These are phyloP conservation scores for Spiromastix sp. DNA, from an alignment of 2,329 filamentous ascomycete genomes.

Conservation along the genomic window DNA sequence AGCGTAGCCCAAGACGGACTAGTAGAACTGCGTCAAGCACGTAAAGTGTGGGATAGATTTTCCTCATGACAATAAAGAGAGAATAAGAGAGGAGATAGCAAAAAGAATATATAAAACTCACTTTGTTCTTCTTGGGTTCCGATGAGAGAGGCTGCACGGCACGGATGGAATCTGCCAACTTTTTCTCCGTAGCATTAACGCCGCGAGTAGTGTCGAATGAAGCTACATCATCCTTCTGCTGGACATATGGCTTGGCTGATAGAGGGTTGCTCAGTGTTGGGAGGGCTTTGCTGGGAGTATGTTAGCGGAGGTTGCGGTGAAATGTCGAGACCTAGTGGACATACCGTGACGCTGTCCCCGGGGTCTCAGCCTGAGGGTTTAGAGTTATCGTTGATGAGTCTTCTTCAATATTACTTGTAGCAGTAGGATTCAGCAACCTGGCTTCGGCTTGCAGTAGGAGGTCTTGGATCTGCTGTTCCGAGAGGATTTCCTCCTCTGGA, in stretches of 20 bases:
- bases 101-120: slow-evolving; percentile 27
- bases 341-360: slow-evolving; percentile 1
- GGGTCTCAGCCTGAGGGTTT: slow-evolving; percentile 6
- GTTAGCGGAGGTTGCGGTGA: neutral
- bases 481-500: slow-evolving; percentile 36
- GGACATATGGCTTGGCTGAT: slow-evolving; percentile 45
- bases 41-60: slow-evolving; percentile 54
- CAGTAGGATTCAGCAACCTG: slow-evolving; percentile 36
- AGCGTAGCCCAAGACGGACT: slow-evolving; percentile 70
- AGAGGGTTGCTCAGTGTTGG: slow-evolving; percentile 40
- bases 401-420: slow-evolving; percentile 2
- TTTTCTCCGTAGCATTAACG: slow-evolving; percentile 37
- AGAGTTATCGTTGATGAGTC: slow-evolving; percentile 8
- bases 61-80: slow-evolving; percentile 54
- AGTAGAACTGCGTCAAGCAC: slow-evolving; percentile 60
- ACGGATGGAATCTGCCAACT: slow-evolving; percentile 38
- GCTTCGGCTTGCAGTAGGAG: slow-evolving; percentile 54
- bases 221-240: slow-evolving; percentile 42
- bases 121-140: slow-evolving; percentile 40
- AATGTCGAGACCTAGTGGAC: neutral
- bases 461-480: slow-evolving; percentile 53
- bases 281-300: slow-evolving; percentile 26
- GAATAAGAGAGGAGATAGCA: slow-evolving; percentile 9
- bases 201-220: slow-evolving; percentile 43
- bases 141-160: slow-evolving; percentile 44